These are phyloP conservation scores for Baudoinia panamericana DNA, from an alignment of 495 filamentous ascomycete species.

Conservation along the genomic window DNA sequence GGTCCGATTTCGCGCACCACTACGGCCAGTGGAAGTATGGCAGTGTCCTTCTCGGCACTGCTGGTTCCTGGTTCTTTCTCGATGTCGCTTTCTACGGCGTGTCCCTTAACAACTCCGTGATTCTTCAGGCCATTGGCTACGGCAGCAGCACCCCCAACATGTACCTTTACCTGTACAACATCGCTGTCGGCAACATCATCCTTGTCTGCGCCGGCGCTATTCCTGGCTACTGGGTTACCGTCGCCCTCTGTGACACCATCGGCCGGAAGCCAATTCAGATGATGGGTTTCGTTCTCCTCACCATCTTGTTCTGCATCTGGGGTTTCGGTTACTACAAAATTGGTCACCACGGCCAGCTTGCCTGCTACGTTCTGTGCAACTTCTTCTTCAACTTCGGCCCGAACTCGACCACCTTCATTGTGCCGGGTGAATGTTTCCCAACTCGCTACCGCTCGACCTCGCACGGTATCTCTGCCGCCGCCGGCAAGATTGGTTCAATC, in stretches of 20 bases:
- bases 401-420: conserved; percentile 80
- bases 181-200: conserved; percentile 27
- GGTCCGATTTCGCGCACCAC: conserved; percentile 49
- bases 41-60: conserved; percentile 60
- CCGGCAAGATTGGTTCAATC: conserved; percentile 74
- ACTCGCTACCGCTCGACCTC: conserved; percentile 75
- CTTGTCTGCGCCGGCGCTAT: conserved; percentile 29
- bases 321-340: conserved; percentile 26
- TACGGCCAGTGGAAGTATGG: conserved; percentile 55
- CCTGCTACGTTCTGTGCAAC: conserved; percentile 68
- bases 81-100: conserved; percentile 72
- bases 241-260: conserved; percentile 25
- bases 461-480: conserved; percentile 71
- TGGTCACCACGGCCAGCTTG: conserved; percentile 38
- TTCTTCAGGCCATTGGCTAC: conserved; percentile 25
- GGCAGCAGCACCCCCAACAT: conserved; percentile 16
- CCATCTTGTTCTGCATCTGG: conserved; percentile 26
- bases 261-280: conserved; percentile 29
- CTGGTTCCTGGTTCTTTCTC: conserved; percentile 68
- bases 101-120: conserved; percentile 50
- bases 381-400: conserved; percentile 86
- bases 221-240: conserved; percentile 31
- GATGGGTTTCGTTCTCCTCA: conserved; percentile 26
- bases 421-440: conserved; percentile 81
- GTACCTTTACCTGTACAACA: conserved; percentile 24